Percentiles rank a stretch among this genome's conserved stretches.
phyloP scores from a whole-genome alignment of 2,329 filamentous ascomycete species.

The Sarocladium kiliense region DNA sequence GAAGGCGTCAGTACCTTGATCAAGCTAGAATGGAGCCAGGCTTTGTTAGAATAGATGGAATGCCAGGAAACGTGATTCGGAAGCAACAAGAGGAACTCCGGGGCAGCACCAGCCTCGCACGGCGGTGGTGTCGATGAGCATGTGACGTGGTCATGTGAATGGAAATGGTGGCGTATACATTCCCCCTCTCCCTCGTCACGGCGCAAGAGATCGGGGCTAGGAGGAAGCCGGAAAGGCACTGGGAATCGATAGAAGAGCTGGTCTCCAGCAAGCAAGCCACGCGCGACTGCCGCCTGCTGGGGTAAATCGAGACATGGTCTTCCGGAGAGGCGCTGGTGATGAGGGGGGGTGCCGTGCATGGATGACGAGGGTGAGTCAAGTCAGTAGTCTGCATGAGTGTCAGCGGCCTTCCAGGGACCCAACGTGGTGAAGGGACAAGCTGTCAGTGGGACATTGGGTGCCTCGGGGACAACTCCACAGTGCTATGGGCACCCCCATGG shows the following conservation, averaged over 20 bases:
- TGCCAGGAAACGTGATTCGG: not conserved
- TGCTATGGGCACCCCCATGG: not conserved
- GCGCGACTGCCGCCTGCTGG: constrained; percentile 2
- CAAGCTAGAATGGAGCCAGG: too few relatives aligned
- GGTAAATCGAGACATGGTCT: not conserved
- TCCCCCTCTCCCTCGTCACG: not conserved
- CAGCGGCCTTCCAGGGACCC: not conserved
- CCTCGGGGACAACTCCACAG: not conserved
- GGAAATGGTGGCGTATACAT: not conserved
- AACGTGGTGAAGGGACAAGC: constrained; percentile 3
- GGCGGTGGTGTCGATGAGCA: not conserved
- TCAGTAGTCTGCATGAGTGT: not conserved
- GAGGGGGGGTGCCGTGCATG: not conserved
- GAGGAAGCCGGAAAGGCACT: not conserved
- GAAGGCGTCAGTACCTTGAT: too few relatives aligned
- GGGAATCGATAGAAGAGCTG: not conserved
- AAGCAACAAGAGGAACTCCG: not conserved
- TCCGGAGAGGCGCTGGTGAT: not conserved
- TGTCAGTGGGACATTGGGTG: not conserved
- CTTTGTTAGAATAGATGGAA: not conserved
- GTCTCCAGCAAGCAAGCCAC: not conserved
- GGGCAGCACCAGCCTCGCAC: not conserved
- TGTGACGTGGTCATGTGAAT: constrained; percentile 3
- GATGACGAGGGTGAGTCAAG: not conserved
- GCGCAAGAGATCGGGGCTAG: constrained; percentile 1